These are phyloP conservation scores for Xylaria nigripes DNA, from an alignment of 495 filamentous ascomycete species.

Conservation along the genomic window DNA sequence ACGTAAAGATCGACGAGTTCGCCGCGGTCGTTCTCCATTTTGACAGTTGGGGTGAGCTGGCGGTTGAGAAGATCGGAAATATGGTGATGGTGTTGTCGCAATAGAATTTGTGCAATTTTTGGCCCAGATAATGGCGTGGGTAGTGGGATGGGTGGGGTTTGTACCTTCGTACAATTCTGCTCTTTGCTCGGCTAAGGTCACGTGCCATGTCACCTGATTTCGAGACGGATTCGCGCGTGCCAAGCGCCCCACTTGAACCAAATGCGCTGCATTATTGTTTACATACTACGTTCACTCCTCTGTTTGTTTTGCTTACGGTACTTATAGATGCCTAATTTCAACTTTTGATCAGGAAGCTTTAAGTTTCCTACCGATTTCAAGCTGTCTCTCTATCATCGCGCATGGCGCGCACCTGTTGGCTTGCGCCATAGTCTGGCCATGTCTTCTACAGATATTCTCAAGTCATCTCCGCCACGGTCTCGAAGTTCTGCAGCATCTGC, in stretches of 20 bases:
- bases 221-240: slow-evolving; percentile 12
- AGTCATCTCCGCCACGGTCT: slow-evolving; percentile 30
- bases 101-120: slow-evolving; percentile 15
- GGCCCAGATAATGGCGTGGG: not conserved
- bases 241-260: not conserved
- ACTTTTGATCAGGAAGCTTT: not conserved
- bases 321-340: not conserved
- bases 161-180: slow-evolving; percentile 12
- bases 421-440: slow-evolving; percentile 23
- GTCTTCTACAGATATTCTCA: slow-evolving; percentile 28
- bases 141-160: slow-evolving; percentile 8
- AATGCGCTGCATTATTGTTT: too few species aligned
- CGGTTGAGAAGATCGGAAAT: slow-evolving; percentile 2
- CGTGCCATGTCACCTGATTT: slow-evolving; percentile 14
- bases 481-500: slow-evolving; percentile 17
- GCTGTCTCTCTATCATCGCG: slow-evolving; percentile 30
- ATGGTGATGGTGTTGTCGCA: slow-evolving; percentile 12
- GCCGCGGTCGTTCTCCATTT: slow-evolving; percentile 95
- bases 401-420: slow-evolving; percentile 29
- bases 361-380: slow-evolving; percentile 4
- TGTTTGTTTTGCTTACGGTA: too few species aligned
- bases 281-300: not conserved
- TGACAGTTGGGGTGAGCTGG: slow-evolving; percentile 9
- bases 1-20: slow-evolving; percentile 97
- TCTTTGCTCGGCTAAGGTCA: slow-evolving; percentile 12